Evolutionary conservation across 805 yeast genomes (phyloP).

Genomic region (Kodamaea leandrae): DNA sequence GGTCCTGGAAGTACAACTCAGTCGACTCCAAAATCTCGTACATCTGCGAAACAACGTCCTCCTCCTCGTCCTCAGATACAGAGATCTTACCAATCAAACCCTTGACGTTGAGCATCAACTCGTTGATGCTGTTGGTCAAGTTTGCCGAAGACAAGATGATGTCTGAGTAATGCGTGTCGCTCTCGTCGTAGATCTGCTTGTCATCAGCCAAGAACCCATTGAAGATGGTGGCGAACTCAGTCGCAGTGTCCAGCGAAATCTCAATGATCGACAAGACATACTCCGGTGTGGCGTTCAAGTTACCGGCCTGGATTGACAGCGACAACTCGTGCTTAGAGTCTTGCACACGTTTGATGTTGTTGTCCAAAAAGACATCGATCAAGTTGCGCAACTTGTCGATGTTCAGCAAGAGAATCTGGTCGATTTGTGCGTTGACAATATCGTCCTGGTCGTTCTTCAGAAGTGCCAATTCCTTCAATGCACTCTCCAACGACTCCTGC

Average conservation of each 20-base stretch:
- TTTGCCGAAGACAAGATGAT: constrained; percentile 62
- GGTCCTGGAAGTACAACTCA: constrained; percentile 57
- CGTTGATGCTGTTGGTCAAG: constrained; percentile 60
- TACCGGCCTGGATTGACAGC: constrained; percentile 81
- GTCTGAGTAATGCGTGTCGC: constrained; percentile 55
- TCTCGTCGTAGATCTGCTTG: constrained; percentile 40
- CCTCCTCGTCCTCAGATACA: constrained; percentile 53
- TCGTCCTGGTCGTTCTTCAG: constrained; percentile 48
- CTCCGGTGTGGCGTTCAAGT: constrained; percentile 70
- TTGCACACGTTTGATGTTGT: constrained; percentile 72
- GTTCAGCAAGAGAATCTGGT: constrained; percentile 47
- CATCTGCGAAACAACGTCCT: constrained; percentile 41
- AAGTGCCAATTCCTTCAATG: constrained; percentile 57
- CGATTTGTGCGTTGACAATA: constrained; percentile 59
- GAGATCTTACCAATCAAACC: constrained; percentile 58
- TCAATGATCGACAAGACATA: constrained; percentile 68
- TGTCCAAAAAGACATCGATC: constrained; percentile 67
- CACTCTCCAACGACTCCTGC: constrained; percentile 75
- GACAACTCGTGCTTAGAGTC: constrained; percentile 66
- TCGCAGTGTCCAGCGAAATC: constrained; percentile 64
- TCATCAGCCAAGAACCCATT: constrained; percentile 77
- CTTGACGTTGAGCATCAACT: constrained; percentile 63
- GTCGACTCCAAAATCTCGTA: constrained; percentile 55
- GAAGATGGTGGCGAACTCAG: constrained; percentile 77
- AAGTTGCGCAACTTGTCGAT: constrained; percentile 47